phyloP scores from a whole-genome alignment of 495 filamentous ascomycete species.

The Corynascus novoguineensis region DNA sequence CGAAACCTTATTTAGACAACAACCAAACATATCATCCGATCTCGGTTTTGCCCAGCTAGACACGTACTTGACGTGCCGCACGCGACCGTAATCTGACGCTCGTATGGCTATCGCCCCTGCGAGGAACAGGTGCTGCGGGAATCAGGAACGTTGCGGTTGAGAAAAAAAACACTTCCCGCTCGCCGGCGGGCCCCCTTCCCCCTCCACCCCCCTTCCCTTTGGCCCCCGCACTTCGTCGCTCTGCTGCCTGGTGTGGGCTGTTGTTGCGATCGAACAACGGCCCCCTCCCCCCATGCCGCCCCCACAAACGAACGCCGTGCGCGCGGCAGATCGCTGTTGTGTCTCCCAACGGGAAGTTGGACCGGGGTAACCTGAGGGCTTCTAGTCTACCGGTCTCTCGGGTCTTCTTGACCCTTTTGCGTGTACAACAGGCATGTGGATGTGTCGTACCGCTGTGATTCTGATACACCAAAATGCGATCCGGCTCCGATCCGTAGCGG shows the following conservation, averaged over 20 bases:
- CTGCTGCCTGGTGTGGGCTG: not conserved
- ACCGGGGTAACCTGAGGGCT: not conserved
- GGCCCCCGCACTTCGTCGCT: not conserved
- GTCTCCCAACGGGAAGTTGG: not conserved
- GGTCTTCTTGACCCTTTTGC: not conserved
- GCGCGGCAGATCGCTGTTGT: constrained; percentile 5
- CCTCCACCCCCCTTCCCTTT: not conserved
- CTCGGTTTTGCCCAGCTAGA: not conserved
- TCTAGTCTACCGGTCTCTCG: no score
- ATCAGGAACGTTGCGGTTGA: no score
- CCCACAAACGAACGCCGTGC: not conserved
- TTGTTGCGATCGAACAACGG: not conserved
- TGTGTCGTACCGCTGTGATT: not conserved
- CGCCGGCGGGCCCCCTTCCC: no score
- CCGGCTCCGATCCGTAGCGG: not conserved
- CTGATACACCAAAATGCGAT: not conserved
- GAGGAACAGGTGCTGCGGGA: not conserved
- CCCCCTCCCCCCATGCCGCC: not conserved
- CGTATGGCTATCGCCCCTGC: not conserved
- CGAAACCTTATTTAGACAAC: constrained; percentile 26
- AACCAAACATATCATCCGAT: constrained; percentile 2
- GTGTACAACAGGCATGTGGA: not conserved
- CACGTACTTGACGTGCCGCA: not conserved
- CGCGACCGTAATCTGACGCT: not conserved
- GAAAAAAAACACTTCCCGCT: no score